Evolutionary conservation across 2,329 filamentous ascomycete genomes (phyloP).

Genomic region (Penicillium sp.): DNA sequence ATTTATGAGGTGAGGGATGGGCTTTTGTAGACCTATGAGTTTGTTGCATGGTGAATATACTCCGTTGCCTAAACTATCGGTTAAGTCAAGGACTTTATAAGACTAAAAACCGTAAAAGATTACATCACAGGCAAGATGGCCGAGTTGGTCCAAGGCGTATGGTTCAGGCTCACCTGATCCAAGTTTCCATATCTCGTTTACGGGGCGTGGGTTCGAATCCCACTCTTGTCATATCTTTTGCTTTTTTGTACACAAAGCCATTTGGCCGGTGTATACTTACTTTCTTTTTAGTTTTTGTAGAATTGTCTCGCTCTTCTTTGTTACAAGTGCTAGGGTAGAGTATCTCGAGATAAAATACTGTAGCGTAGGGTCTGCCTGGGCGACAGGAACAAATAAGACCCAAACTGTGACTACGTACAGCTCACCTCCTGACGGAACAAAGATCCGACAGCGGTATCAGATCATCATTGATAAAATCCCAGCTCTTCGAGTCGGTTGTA

Average conservation of each 20-base stretch:
- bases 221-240: conserved; percentile 19
- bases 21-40: neutral
- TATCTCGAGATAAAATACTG: no score
- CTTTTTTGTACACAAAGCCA: neutral
- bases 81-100: no score
- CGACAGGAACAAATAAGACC: no score
- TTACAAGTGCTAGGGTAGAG: no score
- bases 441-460: neutral
- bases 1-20: neutral
- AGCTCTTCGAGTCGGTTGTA: conserved; percentile 2
- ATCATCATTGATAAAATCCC: neutral
- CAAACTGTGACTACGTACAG: neutral
- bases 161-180: conserved; percentile 23
- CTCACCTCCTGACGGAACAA: no score
- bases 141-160: conserved; percentile 31
- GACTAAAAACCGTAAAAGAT: no score
- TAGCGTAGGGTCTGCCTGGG: no score
- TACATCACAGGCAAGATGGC: conserved; percentile 26
- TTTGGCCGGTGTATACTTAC: neutral
- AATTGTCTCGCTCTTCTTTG: neutral
- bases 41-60: neutral
- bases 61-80: neutral
- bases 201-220: conserved; percentile 23
- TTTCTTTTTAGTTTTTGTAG: neutral
- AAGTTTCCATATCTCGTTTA: conserved; percentile 20